Evolutionary conservation across 495 filamentous ascomycete species (phyloP).

Genomic region (Talaromyces nanjingensis): DNA sequence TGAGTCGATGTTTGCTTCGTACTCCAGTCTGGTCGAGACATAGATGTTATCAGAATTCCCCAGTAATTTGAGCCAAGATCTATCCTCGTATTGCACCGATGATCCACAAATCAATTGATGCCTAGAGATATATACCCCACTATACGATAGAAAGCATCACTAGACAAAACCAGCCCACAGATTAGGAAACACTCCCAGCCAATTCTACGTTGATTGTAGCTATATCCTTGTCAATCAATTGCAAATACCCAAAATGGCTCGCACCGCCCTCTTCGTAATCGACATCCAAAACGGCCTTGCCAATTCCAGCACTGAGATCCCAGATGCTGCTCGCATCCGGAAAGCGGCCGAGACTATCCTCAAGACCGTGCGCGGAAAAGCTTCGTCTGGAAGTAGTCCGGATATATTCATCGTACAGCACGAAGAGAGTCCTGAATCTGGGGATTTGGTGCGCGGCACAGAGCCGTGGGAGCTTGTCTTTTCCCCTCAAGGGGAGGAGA

Average conservation of each 20-base stretch:
- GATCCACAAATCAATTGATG: too few species aligned
- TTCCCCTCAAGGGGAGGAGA: constrained; percentile 10
- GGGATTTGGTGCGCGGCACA: constrained; percentile 15
- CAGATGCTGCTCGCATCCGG: constrained; percentile 16
- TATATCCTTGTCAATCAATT: too few species aligned
- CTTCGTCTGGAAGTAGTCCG: not conserved
- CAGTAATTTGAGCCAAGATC: too few species aligned
- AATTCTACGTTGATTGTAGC: too few species aligned
- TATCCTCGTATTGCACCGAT: too few species aligned
- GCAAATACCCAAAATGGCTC: not conserved
- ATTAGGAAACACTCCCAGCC: too few species aligned
- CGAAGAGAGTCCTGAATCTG: constrained; percentile 17
- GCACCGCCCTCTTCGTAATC: constrained; percentile 24
- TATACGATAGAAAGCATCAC: too few species aligned
- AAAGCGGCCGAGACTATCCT: not conserved
- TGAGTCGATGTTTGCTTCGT: not conserved
- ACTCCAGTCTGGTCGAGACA: too few species aligned
- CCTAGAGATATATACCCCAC: not conserved
- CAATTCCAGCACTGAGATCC: constrained; percentile 17
- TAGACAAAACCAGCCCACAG: too few species aligned
- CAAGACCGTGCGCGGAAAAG: not conserved
- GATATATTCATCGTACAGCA: constrained; percentile 19
- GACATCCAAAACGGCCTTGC: constrained; percentile 27
- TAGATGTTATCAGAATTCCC: too few species aligned
- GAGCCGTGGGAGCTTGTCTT: constrained; percentile 26